Evolutionary conservation across 805 yeast species (phyloP).

Genomic region (Sugiyamaella boreocaroliniensis): DNA sequence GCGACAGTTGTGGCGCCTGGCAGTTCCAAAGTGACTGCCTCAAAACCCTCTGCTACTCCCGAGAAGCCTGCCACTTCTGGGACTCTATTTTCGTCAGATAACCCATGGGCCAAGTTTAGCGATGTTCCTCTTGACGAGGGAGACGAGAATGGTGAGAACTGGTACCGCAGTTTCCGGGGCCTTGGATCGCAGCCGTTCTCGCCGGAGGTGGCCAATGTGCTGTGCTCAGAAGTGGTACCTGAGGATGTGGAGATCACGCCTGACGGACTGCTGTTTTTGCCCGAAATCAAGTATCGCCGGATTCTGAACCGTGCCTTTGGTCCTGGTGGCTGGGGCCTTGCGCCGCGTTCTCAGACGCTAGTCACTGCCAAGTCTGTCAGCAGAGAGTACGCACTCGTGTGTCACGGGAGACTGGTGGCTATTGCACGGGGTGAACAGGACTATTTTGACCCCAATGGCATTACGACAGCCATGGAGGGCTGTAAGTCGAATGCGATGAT

Average conservation of each 20-base stretch:
- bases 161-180: slow-evolving; percentile 87
- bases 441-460: slow-evolving; percentile 75
- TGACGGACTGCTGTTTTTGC: slow-evolving; percentile 84
- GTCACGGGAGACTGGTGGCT: slow-evolving; percentile 81
- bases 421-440: slow-evolving; percentile 96
- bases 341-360: slow-evolving; percentile 81
- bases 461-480: slow-evolving; percentile 95
- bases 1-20: neutral
- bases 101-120: neutral
- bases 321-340: slow-evolving; percentile 98
- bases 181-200: slow-evolving; percentile 74
- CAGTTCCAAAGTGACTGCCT: neutral
- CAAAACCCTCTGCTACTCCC: neutral
- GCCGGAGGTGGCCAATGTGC: slow-evolving; percentile 48
- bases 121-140: slow-evolving; percentile 9
- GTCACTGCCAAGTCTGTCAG: slow-evolving; percentile 71
- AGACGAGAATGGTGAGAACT: slow-evolving; percentile 35
- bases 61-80: neutral
- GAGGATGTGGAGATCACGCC: slow-evolving; percentile 90
- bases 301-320: slow-evolving; percentile 88
- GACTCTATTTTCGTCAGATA: neutral
- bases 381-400: slow-evolving; percentile 82
- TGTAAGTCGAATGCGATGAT: slow-evolving; percentile 93
- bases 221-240: slow-evolving; percentile 55
- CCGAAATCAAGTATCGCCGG: slow-evolving; percentile 92